Evolutionary conservation across 805 yeast species (phyloP), one percentile per base, ranked within the genome.

Genomic region (Ogataea glucozyma): DNA sequence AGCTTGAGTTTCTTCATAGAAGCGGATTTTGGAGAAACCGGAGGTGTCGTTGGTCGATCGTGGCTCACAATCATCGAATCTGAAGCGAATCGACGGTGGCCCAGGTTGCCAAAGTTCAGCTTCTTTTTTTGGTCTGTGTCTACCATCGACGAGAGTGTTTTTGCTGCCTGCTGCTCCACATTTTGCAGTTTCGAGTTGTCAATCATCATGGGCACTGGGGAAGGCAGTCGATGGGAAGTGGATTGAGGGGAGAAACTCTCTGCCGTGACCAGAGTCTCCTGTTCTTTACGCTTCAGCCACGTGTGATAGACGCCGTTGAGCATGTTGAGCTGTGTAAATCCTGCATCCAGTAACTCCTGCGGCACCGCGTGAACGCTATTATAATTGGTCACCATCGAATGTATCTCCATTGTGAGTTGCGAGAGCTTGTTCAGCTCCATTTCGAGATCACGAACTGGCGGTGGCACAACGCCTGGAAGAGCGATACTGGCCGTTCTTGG

Each of bases 141-240:
- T 27, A 55, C 52, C 57, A 59, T 50, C 19, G 61, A 52, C 11
- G 57, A 53, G n/a, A 59, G 47, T 1, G 62, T 56, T 31, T 53
- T 48, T 3, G 59, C 60, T 1, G 60, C 64, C 46, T 59, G 62
- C 21, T 57, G 60, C 38, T 59, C 64, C 41, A 57, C 45, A 30
- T 48, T 51, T 16, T 46, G 53, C 29, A 40, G 45, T 23, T 39
- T 31, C 6, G 41, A 16, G 21, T 33, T 42, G 16, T 29, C 38
- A 6, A 33, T 14, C n/a, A 40, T 13, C 11, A 40, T 27, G 31
- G 44, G n/a, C 30, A 20, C 18, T 11, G 26, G 10, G 21, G 38
- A 26, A 39, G 26, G 21, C 6, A 35, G 10, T 21, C 41, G 34
- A 34, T 38, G 44, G 22, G 33, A 35, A n/a, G n/a, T n/a, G n/a